Percentiles rank a stretch among this genome's conserved stretches.
These are phyloP conservation scores for Plasmodium vinckei DNA, from an alignment of 169 alveolate genomes.

Conservation along the genomic window DNA sequence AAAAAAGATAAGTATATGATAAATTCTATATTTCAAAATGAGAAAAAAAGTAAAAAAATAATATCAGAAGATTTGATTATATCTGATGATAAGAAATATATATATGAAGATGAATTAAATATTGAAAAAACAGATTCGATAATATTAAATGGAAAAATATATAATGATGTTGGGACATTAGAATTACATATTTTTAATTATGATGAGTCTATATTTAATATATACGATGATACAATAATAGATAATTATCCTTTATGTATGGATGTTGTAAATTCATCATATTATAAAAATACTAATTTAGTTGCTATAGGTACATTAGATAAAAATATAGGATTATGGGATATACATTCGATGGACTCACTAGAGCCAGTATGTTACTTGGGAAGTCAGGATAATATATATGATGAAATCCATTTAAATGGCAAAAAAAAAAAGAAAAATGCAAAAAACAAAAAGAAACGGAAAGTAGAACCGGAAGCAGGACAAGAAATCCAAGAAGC, in stretches of 20 bases:
- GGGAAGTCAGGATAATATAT: background rate
- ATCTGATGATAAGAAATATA: slow-evolving; percentile 18
- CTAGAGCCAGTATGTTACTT: slow-evolving; percentile 47
- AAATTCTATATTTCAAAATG: slow-evolving; percentile 22
- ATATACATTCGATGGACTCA: slow-evolving; percentile 19
- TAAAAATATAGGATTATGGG: slow-evolving; percentile 45
- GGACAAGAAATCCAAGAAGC: background rate
- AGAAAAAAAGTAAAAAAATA: slow-evolving; percentile 15
- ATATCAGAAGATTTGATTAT: slow-evolving; percentile 22
- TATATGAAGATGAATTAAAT: slow-evolving; percentile 62
- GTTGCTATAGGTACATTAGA: slow-evolving; percentile 63
- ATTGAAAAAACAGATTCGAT: slow-evolving; percentile 31
- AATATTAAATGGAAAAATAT: slow-evolving; percentile 47
- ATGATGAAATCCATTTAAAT: background rate
- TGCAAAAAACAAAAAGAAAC: background rate
- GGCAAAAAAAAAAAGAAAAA: background rate
- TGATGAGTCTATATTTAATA: slow-evolving; percentile 46
- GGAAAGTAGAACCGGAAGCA: background rate
- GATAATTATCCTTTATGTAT: slow-evolving; percentile 51
- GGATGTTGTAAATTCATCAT: slow-evolving; percentile 8
- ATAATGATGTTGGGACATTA: slow-evolving; percentile 53
- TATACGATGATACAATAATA: slow-evolving; percentile 57
- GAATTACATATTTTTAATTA: slow-evolving; percentile 58
- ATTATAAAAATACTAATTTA: slow-evolving; percentile 15
- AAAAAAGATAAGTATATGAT: background rate